Percentiles rank a stretch among this genome's conserved stretches.
phyloP scores from a whole-genome alignment of 75 land plant species.

The Chamaecyparis obtusa region DNA sequence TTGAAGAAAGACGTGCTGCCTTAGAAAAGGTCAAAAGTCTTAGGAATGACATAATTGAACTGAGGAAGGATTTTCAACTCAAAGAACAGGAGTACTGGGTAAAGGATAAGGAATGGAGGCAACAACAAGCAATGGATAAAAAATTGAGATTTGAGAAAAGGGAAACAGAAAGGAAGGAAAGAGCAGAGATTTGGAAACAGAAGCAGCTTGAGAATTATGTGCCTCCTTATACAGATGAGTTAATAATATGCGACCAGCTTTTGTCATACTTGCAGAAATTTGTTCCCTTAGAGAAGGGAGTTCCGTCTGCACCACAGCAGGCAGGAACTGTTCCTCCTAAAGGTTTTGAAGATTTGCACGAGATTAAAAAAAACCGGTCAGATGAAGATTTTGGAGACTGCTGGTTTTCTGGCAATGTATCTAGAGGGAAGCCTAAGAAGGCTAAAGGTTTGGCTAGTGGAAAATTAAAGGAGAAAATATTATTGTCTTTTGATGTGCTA shows the following conservation, averaged over 20 bases:
- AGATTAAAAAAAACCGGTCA: slow-evolving; percentile 34
- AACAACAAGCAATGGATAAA: slow-evolving; percentile 34
- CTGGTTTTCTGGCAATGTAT: slow-evolving; percentile 37
- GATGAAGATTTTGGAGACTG: slow-evolving; percentile 44
- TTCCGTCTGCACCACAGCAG: slow-evolving; percentile 12
- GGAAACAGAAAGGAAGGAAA: slow-evolving; percentile 41
- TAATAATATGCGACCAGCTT: slow-evolving; percentile 49
- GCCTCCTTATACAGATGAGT: slow-evolving; percentile 50
- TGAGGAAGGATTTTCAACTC: slow-evolving; percentile 28
- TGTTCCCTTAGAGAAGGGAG: slow-evolving; percentile 24
- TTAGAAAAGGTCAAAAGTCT: slow-evolving; percentile 30
- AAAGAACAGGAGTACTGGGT: slow-evolving; percentile 39
- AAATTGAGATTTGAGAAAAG: slow-evolving; percentile 26
- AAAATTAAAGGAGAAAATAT: slow-evolving; percentile 31
- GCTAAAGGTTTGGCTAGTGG: slow-evolving; percentile 18
- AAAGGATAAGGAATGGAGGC: slow-evolving; percentile 41
- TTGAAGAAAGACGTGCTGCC: slow-evolving; percentile 31
- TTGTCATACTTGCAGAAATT: slow-evolving; percentile 34
- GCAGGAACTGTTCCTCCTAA: slow-evolving; percentile 21
- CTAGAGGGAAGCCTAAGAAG: slow-evolving; percentile 37
- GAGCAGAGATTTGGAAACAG: slow-evolving; percentile 38
- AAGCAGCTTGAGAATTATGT: slow-evolving; percentile 47
- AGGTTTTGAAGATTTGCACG: slow-evolving; percentile 33
- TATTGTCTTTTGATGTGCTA: slow-evolving; percentile 37
- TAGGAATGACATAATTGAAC: slow-evolving; percentile 28